Evolutionary conservation across 352 stramenopile genomes (phyloP).

Genomic region (Globisporangium orthogonon): DNA sequence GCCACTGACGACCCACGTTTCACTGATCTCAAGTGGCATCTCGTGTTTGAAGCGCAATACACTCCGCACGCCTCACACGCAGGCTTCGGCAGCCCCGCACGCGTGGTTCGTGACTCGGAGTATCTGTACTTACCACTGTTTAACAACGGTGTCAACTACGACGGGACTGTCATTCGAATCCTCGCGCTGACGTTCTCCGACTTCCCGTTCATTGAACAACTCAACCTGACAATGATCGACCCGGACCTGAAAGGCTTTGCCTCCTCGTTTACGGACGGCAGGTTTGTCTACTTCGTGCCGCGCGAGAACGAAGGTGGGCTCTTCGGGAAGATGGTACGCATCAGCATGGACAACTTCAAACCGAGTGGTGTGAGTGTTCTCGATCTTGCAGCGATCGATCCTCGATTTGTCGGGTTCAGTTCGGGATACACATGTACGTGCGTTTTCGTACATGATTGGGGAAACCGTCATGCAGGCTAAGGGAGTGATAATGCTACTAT

Average conservation of each 20-base stretch:
- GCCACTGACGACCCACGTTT: constrained; percentile 45
- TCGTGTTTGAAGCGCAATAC: constrained; percentile 49
- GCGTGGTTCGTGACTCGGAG: constrained; percentile 35
- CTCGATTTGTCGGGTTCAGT: constrained; percentile 61
- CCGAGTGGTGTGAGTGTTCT: constrained; percentile 34
- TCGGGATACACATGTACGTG: constrained; percentile 50
- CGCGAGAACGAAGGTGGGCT: constrained; percentile 47
- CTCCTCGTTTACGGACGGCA: constrained; percentile 46
- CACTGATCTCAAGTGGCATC: constrained; percentile 27
- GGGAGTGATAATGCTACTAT: background rate
- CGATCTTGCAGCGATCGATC: constrained; percentile 40
- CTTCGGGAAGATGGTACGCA: constrained; percentile 55
- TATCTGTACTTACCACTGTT: constrained; percentile 70
- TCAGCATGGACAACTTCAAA: constrained; percentile 41
- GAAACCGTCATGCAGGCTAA: background rate
- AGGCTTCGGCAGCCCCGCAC: constrained; percentile 26
- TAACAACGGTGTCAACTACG: constrained; percentile 48
- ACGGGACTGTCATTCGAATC: constrained; percentile 43
- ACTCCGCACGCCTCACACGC: constrained; percentile 29
- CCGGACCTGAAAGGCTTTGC: constrained; percentile 43
- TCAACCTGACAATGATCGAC: constrained; percentile 43
- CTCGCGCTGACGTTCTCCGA: constrained; percentile 35
- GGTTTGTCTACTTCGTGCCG: constrained; percentile 66
- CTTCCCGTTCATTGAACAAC: constrained; percentile 40
- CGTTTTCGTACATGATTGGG: background rate